Evolutionary conservation across 257 asterid species (phyloP).

Genomic region (Eucommia ulmoides): DNA sequence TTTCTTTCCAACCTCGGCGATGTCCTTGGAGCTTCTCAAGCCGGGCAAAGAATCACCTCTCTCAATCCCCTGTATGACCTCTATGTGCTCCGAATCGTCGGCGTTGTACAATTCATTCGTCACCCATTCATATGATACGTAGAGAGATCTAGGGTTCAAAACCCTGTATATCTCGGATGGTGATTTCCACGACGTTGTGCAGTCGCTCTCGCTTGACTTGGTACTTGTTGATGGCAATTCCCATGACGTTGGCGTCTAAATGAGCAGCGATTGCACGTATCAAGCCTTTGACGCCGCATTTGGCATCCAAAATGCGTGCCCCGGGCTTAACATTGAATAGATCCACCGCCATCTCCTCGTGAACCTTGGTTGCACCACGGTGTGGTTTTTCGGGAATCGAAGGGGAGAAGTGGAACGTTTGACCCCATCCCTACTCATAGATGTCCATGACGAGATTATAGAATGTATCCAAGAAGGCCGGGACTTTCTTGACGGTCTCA

Average conservation of each 20-base stretch:
- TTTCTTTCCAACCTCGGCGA: slow-evolving; percentile 35
- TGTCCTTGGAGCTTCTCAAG: slow-evolving; percentile 39
- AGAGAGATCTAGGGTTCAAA: slow-evolving; percentile 47
- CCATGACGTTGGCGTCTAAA: slow-evolving; percentile 62
- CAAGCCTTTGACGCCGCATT: slow-evolving; percentile 82
- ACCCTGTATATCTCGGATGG: slow-evolving; percentile 70
- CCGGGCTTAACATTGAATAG: slow-evolving; percentile 42
- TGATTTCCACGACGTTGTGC: slow-evolving; percentile 59
- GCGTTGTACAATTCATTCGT: slow-evolving; percentile 52
- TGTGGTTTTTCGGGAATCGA: too few species aligned
- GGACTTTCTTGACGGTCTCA: slow-evolving; percentile 47
- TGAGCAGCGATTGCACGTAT: slow-evolving; percentile 84
- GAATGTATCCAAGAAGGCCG: slow-evolving; percentile 73
- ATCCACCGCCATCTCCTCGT: slow-evolving; percentile 79
- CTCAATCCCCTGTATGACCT: slow-evolving; percentile 71
- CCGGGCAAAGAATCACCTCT: slow-evolving; percentile 81
- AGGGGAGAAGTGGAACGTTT: slow-evolving; percentile 77
- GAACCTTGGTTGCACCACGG: slow-evolving; percentile 62
- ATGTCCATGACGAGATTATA: slow-evolving; percentile 77
- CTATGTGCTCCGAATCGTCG: slow-evolving; percentile 53
- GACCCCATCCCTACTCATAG: slow-evolving; percentile 94
- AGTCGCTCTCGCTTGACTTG: slow-evolving; percentile 51
- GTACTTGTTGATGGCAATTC: slow-evolving; percentile 71
- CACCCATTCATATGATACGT: slow-evolving; percentile 74
- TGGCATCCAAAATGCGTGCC: slow-evolving; percentile 48